phyloP scores from a whole-genome alignment of 371 early-diverging fungal species.

The Zancudomyces culisetae region DNA sequence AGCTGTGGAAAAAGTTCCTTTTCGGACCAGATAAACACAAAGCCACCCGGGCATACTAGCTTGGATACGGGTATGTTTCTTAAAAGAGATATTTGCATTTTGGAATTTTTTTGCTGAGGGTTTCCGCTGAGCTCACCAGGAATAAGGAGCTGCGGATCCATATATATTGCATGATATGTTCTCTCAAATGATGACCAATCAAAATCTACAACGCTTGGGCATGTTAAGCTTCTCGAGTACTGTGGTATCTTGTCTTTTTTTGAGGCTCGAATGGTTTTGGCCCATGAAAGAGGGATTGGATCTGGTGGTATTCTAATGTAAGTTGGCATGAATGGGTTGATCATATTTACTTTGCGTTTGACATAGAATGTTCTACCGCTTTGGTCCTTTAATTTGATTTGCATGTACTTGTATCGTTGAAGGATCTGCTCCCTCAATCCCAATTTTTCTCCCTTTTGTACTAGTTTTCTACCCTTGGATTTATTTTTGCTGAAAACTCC shows the following conservation, averaged over 20 bases:
- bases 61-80: conserved; percentile 16
- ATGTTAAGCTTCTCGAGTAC: background rate
- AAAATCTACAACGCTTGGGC: conserved; percentile 20
- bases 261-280: conserved; percentile 38
- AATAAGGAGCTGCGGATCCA: conserved; percentile 75
- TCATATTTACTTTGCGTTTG: conserved; percentile 54
- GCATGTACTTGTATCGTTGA: conserved; percentile 62
- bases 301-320: conserved; percentile 69
- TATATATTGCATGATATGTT: conserved; percentile 58
- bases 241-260: background rate
- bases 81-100: background rate
- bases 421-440: conserved; percentile 40
- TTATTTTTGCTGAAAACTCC: conserved; percentile 17
- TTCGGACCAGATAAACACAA: conserved; percentile 80
- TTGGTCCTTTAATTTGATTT: conserved; percentile 60
- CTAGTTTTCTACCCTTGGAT: conserved; percentile 9
- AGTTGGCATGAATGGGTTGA: conserved; percentile 66
- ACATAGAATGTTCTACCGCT: conserved; percentile 58
- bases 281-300: conserved; percentile 73
- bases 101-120: conserved; percentile 28
- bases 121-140: conserved; percentile 37
- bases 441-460: conserved; percentile 21
- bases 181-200: conserved; percentile 32
- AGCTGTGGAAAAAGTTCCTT: conserved; percentile 71
- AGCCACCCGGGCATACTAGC: conserved; percentile 47